Conservation (phyloP, 441 rosid species). For the Populus hybrid region DNA sequence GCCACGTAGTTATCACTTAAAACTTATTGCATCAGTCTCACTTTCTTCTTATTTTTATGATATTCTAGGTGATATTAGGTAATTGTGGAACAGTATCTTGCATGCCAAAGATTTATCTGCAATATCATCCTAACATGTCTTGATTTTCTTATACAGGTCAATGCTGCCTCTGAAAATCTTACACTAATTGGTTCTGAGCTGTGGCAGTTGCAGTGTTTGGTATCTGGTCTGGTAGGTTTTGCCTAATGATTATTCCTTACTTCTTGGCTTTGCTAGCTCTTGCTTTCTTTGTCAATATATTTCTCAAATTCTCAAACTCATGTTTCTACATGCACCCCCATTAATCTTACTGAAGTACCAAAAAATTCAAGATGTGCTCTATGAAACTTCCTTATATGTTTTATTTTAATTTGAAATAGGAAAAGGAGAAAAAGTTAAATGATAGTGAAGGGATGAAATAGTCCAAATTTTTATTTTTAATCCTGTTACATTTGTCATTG, state of each 20-base stretch:
- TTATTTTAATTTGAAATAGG: background rate
- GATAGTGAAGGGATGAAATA: background rate
- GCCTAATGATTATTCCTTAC: background rate
- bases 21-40: background rate
- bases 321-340: background rate
- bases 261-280: background rate
- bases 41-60: background rate
- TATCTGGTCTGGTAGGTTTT: constrained; percentile 66
- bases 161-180: constrained; percentile 59
- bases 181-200: constrained; percentile 58
- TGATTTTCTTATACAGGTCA: constrained; percentile 50
- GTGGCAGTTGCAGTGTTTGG: constrained; percentile 57
- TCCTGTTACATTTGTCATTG: background rate
- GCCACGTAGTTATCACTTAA: background rate
- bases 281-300: background rate
- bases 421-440: background rate
- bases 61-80: background rate
- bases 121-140: constrained; percentile 12
- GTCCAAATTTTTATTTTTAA: constrained; percentile 7
- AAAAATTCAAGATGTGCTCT: background rate
- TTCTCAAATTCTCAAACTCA: background rate
- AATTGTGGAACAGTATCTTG: background rate
- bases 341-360: constrained; percentile 1
- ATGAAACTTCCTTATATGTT: background rate
- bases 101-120: background rate